phyloP scores from a whole-genome alignment of 2,329 filamentous ascomycete genomes.

The Curvularia eragrostidis region DNA sequence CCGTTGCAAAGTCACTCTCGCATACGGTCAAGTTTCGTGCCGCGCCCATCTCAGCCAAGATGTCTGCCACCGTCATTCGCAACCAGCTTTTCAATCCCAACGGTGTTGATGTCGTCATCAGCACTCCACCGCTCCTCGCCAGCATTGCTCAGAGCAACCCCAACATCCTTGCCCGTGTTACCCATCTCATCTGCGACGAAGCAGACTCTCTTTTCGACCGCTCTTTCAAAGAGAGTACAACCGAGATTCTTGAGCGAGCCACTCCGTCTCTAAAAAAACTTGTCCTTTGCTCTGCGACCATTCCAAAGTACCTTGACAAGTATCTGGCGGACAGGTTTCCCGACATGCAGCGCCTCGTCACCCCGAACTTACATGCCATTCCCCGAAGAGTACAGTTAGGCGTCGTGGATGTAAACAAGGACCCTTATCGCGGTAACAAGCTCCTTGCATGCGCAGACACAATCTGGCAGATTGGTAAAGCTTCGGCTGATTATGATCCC shows the following conservation, averaged over 20 bases:
- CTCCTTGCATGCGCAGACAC: constrained; percentile 91
- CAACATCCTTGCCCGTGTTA: constrained; percentile 89
- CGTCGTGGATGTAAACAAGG: constrained; percentile 87
- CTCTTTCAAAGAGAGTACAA: constrained; percentile 85
- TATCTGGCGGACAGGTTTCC: constrained; percentile 85
- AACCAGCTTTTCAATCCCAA: constrained; percentile 79
- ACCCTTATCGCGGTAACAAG: constrained; percentile 95
- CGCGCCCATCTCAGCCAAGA: constrained; percentile 78
- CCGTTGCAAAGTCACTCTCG: constrained; percentile 79
- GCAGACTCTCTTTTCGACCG: constrained; percentile 95
- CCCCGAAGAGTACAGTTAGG: constrained; percentile 92
- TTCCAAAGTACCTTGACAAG: constrained; percentile 85
- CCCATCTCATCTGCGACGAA: constrained; percentile 89
- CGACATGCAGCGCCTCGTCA: constrained; percentile 83
- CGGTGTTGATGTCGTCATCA: constrained; percentile 84
- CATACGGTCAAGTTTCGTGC: constrained; percentile 88
- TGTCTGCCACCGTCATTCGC: constrained; percentile 80
- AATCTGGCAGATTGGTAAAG: constrained; percentile 90
- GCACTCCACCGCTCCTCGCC: constrained; percentile 87
- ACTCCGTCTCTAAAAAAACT: constrained; percentile 84
- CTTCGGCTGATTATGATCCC: constrained; percentile 57
- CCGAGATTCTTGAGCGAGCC: constrained; percentile 79
- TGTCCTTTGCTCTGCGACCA: constrained; percentile 93
- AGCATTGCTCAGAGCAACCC: constrained; percentile 90
- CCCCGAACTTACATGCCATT: constrained; percentile 94